phyloP scores from a whole-genome alignment of 495 filamentous ascomycete genomes.

The Penicillium lagena region DNA sequence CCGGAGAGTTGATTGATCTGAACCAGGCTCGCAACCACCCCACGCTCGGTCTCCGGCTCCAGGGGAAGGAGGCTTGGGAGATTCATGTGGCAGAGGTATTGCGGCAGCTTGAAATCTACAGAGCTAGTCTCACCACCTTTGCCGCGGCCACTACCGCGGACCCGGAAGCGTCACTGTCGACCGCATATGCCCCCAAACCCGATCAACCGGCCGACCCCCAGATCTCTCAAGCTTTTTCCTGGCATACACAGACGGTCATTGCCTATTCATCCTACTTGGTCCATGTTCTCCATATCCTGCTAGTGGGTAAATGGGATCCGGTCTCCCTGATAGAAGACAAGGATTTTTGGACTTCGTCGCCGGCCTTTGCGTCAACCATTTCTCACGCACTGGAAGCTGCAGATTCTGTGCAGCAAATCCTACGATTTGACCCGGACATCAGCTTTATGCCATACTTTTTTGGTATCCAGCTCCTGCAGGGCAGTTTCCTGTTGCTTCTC shows the following conservation, averaged over 20 bases:
- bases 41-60: conserved; percentile 72
- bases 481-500: conserved; percentile 72
- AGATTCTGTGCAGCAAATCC: conserved; percentile 73
- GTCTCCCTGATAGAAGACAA: conserved; percentile 82
- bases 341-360: conserved; percentile 81
- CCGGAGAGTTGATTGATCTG: conserved; percentile 86
- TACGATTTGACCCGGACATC: conserved; percentile 78
- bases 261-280: conserved; percentile 87
- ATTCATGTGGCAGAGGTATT: conserved; percentile 72
- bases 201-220: conserved; percentile 38
- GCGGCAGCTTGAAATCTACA: conserved; percentile 74
- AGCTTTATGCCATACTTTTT: conserved; percentile 91
- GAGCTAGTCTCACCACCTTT: conserved; percentile 79
- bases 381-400: conserved; percentile 75
- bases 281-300: conserved; percentile 76
- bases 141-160: conserved; percentile 40
- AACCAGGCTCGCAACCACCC: conserved; percentile 88
- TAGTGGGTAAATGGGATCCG: conserved; percentile 84
- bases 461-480: conserved; percentile 78
- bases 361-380: conserved; percentile 73
- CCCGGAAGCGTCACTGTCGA: conserved; percentile 19
- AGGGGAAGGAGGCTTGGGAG: conserved; percentile 71
- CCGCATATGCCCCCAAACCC: conserved; percentile 14
- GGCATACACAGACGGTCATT: conserved; percentile 78
- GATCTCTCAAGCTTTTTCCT: conserved; percentile 47